phyloP scores from a whole-genome alignment of 495 filamentous ascomycete genomes.

The Neurospora tetraspora region DNA sequence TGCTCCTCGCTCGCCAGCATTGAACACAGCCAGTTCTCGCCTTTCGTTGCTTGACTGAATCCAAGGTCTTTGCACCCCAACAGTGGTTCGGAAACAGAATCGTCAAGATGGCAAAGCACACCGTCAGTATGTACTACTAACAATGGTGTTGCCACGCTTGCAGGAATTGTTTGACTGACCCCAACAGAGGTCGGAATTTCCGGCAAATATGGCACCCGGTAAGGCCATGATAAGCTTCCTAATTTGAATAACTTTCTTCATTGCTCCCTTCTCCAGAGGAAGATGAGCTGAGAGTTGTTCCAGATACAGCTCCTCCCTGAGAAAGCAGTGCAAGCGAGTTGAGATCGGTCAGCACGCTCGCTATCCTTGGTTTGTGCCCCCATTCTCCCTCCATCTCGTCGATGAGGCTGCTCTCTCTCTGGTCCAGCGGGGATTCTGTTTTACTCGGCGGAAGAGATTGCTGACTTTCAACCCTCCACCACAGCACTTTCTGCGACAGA shows the following conservation, averaged over 20 bases:
- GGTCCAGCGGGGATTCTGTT: background rate
- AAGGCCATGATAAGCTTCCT: background rate
- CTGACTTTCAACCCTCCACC: background rate
- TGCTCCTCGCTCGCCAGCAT: background rate
- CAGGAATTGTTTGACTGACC: background rate
- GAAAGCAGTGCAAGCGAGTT: slow-evolving; percentile 98
- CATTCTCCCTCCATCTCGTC: background rate
- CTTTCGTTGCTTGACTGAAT: background rate
- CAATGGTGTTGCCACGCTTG: background rate
- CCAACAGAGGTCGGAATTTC: slow-evolving; percentile 11
- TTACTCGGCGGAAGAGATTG: background rate
- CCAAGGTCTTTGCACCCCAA: background rate
- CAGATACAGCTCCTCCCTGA: slow-evolving; percentile 92
- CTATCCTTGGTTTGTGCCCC: slow-evolving; percentile 46
- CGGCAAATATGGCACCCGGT: slow-evolving; percentile 11
- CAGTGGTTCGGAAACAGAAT: background rate
- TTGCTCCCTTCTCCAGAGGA: background rate
- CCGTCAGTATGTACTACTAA: slow-evolving; percentile 1
- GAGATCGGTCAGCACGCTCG: slow-evolving; percentile 87
- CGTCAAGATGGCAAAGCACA: slow-evolving; percentile 10
- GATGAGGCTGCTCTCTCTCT: background rate
- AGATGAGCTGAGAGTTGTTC: background rate
- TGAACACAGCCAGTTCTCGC: background rate
- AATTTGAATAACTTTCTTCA: background rate
- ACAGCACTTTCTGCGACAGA: slow-evolving; percentile 70